These are phyloP conservation scores for Fusarium domesticum DNA, from an alignment of 2,329 filamentous ascomycete genomes.

Conservation along the genomic window DNA sequence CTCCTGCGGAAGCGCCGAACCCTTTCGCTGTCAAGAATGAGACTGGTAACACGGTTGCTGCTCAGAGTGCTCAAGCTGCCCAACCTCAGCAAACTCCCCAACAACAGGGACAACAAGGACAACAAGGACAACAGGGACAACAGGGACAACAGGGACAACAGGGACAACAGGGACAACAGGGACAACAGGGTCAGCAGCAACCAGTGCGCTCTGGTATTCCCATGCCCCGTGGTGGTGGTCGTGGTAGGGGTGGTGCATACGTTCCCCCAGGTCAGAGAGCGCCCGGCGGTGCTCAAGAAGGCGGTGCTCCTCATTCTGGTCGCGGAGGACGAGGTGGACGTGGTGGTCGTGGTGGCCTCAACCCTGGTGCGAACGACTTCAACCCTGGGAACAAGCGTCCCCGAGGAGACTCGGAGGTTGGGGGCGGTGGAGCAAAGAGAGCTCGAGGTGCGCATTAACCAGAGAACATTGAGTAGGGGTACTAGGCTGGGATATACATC, in stretches of 20 bases:
- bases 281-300: conserved; percentile 36
- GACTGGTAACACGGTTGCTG: conserved; percentile 9
- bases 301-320: conserved; percentile 30
- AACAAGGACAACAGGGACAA: conserved; percentile 12
- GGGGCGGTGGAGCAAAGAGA: conserved; percentile 43
- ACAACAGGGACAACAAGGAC: conserved; percentile 17
- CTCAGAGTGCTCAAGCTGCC: conserved; percentile 4
- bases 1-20: conserved; percentile 20
- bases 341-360: conserved; percentile 44
- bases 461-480: not conserved
- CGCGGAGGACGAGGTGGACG: conserved; percentile 42
- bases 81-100: conserved; percentile 16
- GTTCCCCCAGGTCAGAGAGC: conserved; percentile 38
- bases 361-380: conserved; percentile 53
- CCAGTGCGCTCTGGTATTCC: conserved; percentile 39
- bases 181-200: conserved; percentile 19
- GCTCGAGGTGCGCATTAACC: conserved; percentile 40
- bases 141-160: conserved; percentile 13
- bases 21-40: conserved; percentile 30
- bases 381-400: conserved; percentile 57
- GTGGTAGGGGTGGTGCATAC: conserved; percentile 39
- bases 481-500: conserved; percentile 6
- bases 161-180: conserved; percentile 15
- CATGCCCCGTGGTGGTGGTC: conserved; percentile 41
- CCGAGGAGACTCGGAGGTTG: conserved; percentile 49